phyloP scores from a whole-genome alignment of 768 basidiomycete genomes.

The Rhizopogon vulgaris region DNA sequence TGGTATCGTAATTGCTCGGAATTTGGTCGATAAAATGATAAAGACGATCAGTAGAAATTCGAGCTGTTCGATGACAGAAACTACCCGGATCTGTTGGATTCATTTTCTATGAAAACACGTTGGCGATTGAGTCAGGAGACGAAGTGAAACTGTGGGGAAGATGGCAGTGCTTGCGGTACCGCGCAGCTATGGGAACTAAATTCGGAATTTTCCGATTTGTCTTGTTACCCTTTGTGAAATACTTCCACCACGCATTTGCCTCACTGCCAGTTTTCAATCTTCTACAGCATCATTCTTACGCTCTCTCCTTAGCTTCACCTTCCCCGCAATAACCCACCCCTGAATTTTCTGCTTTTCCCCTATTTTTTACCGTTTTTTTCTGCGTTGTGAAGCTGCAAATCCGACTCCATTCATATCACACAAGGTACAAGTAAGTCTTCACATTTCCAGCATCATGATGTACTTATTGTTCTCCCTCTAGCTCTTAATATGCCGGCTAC shows the following conservation, averaged over 20 bases:
- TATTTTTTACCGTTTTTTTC: conserved; percentile 19
- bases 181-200: conserved; percentile 15
- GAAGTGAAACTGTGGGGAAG: background rate
- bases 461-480: conserved; percentile 3
- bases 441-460: conserved; percentile 7
- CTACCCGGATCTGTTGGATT: conserved; percentile 7
- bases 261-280: conserved; percentile 9
- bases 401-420: conserved; percentile 22
- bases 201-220: conserved; percentile 22
- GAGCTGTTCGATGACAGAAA: conserved; percentile 50
- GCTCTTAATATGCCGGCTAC: conserved; percentile 41
- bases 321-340: conserved; percentile 8
- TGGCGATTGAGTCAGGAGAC: conserved; percentile 5
- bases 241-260: conserved; percentile 17
- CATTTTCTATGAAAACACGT: conserved; percentile 3
- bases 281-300: conserved; percentile 1
- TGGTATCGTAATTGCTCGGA: conserved; percentile 36
- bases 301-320: conserved; percentile 10
- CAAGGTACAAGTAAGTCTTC: conserved; percentile 29
- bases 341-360: conserved; percentile 5
- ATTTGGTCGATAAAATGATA: conserved; percentile 73
- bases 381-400: conserved; percentile 19
- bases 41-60: conserved; percentile 50
- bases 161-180: conserved; percentile 21
- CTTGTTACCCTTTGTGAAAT: conserved; percentile 20